phyloP scores from a whole-genome alignment of 768 basidiomycete genomes.

The Dentipellis sp. region DNA sequence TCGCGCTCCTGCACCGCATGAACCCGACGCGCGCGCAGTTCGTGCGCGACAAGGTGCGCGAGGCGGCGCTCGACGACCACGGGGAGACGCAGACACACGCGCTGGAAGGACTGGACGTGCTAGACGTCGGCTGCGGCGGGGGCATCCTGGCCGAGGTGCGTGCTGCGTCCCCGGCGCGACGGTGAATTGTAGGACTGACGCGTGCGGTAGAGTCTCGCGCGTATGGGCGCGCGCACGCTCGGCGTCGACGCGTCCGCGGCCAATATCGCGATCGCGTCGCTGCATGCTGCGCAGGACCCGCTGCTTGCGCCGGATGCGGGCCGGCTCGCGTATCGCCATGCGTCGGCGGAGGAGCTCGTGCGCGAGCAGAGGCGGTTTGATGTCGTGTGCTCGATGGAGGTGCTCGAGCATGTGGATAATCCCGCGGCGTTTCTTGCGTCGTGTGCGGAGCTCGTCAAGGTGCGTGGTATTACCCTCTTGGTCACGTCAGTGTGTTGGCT shows the following conservation, averaged over 20 bases:
- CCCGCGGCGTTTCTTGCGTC: slow-evolving; percentile 75
- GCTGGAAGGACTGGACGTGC: slow-evolving; percentile 49
- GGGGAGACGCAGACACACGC: slow-evolving; percentile 21
- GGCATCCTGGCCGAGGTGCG: slow-evolving; percentile 86
- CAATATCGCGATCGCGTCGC: slow-evolving; percentile 77
- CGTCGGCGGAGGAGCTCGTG: slow-evolving; percentile 68
- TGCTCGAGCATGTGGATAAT: slow-evolving; percentile 94
- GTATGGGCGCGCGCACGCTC: slow-evolving; percentile 79
- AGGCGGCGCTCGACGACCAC: slow-evolving; percentile 48
- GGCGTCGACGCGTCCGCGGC: slow-evolving; percentile 89
- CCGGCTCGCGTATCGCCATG: slow-evolving; percentile 56
- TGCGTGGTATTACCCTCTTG: slow-evolving; percentile 22
- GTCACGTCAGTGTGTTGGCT: not conserved
- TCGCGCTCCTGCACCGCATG: slow-evolving; percentile 84
- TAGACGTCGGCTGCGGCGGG: slow-evolving; percentile 95
- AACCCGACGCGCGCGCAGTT: slow-evolving; percentile 85
- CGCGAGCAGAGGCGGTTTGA: slow-evolving; percentile 65
- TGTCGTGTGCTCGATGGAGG: slow-evolving; percentile 95
- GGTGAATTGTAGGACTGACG: not conserved
- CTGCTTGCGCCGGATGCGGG: slow-evolving; percentile 29
- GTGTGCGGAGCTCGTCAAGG: slow-evolving; percentile 83
- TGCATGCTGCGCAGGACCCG: slow-evolving; percentile 78
- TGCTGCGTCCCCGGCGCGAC: not conserved
- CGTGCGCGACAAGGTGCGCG: slow-evolving; percentile 66
- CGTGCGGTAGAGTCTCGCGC: slow-evolving; percentile 59